Evolutionary conservation across 495 filamentous ascomycete genomes (phyloP).

Genomic region (Amphirosellinia nigrospora): DNA sequence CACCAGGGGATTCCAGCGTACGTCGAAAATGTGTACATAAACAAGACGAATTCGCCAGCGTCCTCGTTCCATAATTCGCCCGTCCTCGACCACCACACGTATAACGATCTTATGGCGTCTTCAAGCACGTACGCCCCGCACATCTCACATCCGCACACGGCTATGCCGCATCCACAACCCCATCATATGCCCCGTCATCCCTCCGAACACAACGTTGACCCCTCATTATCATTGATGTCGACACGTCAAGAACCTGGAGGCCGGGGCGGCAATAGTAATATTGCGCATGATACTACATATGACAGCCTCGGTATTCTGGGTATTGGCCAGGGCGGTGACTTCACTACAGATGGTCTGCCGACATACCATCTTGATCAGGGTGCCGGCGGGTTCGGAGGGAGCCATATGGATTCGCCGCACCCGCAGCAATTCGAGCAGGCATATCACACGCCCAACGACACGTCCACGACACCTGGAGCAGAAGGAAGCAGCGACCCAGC

Average conservation of each 20-base stretch:
- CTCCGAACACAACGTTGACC: slow-evolving; percentile 30
- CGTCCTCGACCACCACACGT: slow-evolving; percentile 36
- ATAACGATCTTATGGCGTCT: slow-evolving; percentile 12
- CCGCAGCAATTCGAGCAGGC: slow-evolving; percentile 36
- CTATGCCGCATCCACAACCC: slow-evolving; percentile 20
- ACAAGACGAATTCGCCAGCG: slow-evolving; percentile 46
- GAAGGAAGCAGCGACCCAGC: slow-evolving; percentile 14
- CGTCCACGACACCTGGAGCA: background rate
- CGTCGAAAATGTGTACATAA: slow-evolving; percentile 51
- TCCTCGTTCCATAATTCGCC: slow-evolving; percentile 43
- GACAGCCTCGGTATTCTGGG: slow-evolving; percentile 20
- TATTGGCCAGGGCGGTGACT: slow-evolving; percentile 11
- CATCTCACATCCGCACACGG: slow-evolving; percentile 32
- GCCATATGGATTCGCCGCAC: slow-evolving; percentile 24
- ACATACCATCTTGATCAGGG: slow-evolving; percentile 19
- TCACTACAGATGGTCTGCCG: background rate
- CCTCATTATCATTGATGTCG: slow-evolving; percentile 36
- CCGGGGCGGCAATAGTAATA: background rate
- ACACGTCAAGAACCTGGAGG: slow-evolving; percentile 15
- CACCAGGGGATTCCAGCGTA: slow-evolving; percentile 25
- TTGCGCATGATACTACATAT: slow-evolving; percentile 3
- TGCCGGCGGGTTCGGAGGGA: slow-evolving; percentile 10
- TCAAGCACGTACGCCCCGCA: slow-evolving; percentile 24
- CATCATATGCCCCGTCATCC: slow-evolving; percentile 26
- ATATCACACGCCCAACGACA: slow-evolving; percentile 27